Evolutionary conservation across 1,284 basidiomycete species (phyloP).

Genomic region (Anthracocystis setariae): DNA sequence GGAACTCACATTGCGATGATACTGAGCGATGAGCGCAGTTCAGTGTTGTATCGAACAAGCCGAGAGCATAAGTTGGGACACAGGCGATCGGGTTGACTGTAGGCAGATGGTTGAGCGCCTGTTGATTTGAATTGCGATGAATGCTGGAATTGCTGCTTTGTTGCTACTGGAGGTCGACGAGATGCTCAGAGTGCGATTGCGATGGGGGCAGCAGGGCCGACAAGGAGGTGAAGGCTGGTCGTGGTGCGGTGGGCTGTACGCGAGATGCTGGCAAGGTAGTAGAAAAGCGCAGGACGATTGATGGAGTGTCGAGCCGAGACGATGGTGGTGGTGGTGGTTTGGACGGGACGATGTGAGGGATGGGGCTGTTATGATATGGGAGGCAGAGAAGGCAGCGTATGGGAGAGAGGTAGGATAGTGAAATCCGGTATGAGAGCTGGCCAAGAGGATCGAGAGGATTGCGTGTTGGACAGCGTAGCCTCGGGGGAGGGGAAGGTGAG

Average conservation of each 20-base stretch:
- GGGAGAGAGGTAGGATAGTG: slow-evolving; percentile 4
- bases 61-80: slow-evolving; percentile 16
- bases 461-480: neutral
- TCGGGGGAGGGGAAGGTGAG: neutral
- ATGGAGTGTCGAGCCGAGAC: neutral
- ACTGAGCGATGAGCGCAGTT: slow-evolving; percentile 13
- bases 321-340: neutral
- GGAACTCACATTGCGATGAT: slow-evolving; percentile 12
- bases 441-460: slow-evolving; percentile 9
- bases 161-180: too few relatives aligned
- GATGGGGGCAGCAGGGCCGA: too few relatives aligned
- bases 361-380: neutral
- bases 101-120: too few relatives aligned
- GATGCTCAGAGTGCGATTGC: too few relatives aligned
- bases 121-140: too few relatives aligned
- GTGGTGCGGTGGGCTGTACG: too few relatives aligned
- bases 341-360: neutral
- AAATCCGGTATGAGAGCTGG: slow-evolving; percentile 4
- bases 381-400: slow-evolving; percentile 1
- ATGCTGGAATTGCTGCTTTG: too few relatives aligned
- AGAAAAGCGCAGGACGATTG: neutral
- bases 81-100: neutral
- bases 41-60: slow-evolving; percentile 1
- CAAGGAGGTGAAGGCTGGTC: too few relatives aligned
- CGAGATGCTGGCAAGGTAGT: too few relatives aligned